Percentiles rank a stretch among this genome's conserved stretches.
Conservation (phyloP, 805 yeast species). For the Teunomyces pallodes region DNA sequence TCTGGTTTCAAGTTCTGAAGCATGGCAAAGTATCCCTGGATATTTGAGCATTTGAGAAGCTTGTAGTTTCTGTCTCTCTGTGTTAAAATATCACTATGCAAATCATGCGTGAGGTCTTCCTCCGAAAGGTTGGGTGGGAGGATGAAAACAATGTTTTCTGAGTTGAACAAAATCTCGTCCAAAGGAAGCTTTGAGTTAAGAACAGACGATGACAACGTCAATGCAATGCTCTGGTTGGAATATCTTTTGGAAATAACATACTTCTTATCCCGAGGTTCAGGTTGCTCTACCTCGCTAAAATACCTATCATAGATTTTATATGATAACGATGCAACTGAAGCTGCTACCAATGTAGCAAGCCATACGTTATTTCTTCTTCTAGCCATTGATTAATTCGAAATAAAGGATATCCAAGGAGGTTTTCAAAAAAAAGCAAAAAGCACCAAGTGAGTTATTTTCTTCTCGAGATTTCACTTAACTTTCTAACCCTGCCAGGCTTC, state of each 20-base stretch:
- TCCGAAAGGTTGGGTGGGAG: slow-evolving; percentile 42
- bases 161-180: slow-evolving; percentile 34
- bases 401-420: neutral
- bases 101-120: slow-evolving; percentile 29
- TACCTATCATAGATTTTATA: slow-evolving; percentile 30
- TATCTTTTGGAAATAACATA: slow-evolving; percentile 15
- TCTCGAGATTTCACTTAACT: neutral
- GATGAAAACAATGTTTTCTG: slow-evolving; percentile 42
- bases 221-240: slow-evolving; percentile 35
- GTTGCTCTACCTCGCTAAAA: neutral
- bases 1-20: slow-evolving; percentile 42
- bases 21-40: slow-evolving; percentile 39
- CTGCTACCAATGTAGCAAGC: slow-evolving; percentile 23
- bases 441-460: neutral
- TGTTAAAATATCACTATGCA: slow-evolving; percentile 8
- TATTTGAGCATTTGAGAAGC: slow-evolving; percentile 36
- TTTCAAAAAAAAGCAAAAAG: neutral
- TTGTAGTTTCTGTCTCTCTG: slow-evolving; percentile 28
- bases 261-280: slow-evolving; percentile 3
- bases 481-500: neutral
- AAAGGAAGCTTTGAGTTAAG: slow-evolving; percentile 36
- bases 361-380: slow-evolving; percentile 1
- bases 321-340: slow-evolving; percentile 31
- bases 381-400: neutral
- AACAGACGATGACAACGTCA: slow-evolving; percentile 43